These are phyloP conservation scores for Suillus americanus DNA, from an alignment of 768 basidiomycete genomes.

Conservation along the genomic window DNA sequence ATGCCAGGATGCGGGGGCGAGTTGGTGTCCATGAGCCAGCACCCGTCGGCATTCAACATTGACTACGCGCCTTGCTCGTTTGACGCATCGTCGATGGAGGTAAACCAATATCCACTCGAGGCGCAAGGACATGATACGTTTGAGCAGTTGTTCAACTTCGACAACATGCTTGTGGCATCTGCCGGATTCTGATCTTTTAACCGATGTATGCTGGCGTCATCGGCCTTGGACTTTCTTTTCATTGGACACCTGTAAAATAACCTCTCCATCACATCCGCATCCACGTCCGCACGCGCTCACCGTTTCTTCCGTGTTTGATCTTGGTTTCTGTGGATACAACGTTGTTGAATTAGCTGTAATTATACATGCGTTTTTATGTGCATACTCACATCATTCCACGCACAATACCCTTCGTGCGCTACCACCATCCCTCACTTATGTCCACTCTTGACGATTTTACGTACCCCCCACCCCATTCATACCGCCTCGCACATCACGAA, in stretches of 20 bases:
- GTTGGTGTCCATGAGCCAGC: conserved; percentile 13
- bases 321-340: conserved; percentile 36
- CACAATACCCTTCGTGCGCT: conserved; percentile 20
- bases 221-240: conserved; percentile 22
- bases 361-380: conserved; percentile 26
- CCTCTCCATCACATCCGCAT: conserved; percentile 17
- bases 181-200: conserved; percentile 30
- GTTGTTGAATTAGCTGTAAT: conserved; percentile 39
- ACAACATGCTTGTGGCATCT: conserved; percentile 32
- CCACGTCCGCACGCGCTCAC: conserved; percentile 28
- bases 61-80: conserved; percentile 24
- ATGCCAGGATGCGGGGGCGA: conserved; percentile 44
- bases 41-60: conserved; percentile 14
- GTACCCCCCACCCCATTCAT: conserved; percentile 18
- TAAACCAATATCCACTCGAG: conserved; percentile 30
- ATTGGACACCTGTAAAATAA: conserved; percentile 29
- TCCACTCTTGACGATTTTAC: conserved; percentile 31
- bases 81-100: conserved; percentile 28
- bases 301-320: conserved; percentile 17
- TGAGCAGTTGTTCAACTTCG: conserved; percentile 37
- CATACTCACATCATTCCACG: conserved; percentile 27
- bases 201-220: conserved; percentile 37
- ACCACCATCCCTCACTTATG: conserved; percentile 25
- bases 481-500: conserved; percentile 28
- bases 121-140: conserved; percentile 35